Percentiles rank a stretch among this genome's conserved stretches.
These are phyloP conservation scores for Cylindrodendrum hubeiense DNA, from an alignment of 2,329 filamentous ascomycete species.

Conservation along the genomic window DNA sequence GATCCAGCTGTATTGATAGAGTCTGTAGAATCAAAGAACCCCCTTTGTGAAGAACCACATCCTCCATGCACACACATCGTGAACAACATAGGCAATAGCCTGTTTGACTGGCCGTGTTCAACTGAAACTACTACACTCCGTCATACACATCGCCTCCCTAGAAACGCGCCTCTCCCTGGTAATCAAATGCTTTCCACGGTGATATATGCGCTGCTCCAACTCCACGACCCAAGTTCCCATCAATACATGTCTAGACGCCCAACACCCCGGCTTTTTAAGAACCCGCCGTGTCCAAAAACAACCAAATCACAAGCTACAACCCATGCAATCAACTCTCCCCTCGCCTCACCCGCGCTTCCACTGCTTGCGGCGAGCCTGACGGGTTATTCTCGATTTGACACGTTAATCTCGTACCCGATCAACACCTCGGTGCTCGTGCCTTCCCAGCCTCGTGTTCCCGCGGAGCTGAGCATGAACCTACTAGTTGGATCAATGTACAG, in stretches of 20 bases:
- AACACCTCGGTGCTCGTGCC: conserved; percentile 90
- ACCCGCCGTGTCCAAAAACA: conserved; percentile 9
- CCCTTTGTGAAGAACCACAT: no score
- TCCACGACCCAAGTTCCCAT: background rate
- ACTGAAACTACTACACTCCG: background rate
- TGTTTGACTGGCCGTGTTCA: background rate
- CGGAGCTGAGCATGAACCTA: conserved; percentile 90
- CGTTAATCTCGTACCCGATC: conserved; percentile 89
- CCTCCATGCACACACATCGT: background rate
- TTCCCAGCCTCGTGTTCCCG: conserved; percentile 95
- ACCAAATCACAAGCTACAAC: background rate
- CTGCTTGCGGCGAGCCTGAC: conserved; percentile 12
- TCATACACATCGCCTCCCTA: background rate
- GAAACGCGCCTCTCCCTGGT: background rate
- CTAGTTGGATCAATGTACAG: conserved; percentile 90
- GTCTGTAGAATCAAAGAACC: background rate
- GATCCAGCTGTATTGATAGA: background rate
- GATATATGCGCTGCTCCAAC: background rate
- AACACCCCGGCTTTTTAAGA: conserved; percentile 14
- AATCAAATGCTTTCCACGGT: background rate
- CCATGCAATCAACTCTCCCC: background rate
- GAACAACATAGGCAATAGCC: background rate
- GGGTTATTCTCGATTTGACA: conserved; percentile 32
- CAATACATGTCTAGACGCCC: conserved; percentile 18
- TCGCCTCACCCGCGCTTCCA: background rate